Percentiles rank a stretch among this genome's conserved stretches.
phyloP scores from a whole-genome alignment of 1,284 basidiomycete genomes.

The Tylopilus orsonianus region DNA sequence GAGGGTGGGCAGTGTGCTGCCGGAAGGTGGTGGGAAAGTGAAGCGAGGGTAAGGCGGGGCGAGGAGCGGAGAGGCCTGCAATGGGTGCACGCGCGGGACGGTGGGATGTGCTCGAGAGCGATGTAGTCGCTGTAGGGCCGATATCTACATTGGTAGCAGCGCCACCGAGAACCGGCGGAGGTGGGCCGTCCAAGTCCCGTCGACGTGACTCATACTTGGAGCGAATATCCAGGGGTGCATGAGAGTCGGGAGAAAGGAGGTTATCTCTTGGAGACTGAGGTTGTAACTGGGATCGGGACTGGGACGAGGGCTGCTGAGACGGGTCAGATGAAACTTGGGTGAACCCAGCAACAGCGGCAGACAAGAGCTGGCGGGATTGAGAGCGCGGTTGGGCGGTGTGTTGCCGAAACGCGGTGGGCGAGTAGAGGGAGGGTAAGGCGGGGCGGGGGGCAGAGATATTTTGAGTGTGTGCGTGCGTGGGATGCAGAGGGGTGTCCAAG shows the following conservation, averaged over 20 bases:
- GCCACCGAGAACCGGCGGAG: too few species aligned
- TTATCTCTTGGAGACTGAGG: conserved; percentile 6
- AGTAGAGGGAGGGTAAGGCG: conserved; percentile 26
- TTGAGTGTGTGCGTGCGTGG: conserved; percentile 33
- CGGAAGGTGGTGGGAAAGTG: conserved; percentile 39
- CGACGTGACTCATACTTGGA: too few species aligned
- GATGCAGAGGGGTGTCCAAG: conserved; percentile 34
- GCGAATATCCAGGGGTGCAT: too few species aligned
- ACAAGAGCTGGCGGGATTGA: conserved; percentile 27
- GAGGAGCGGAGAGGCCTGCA: conserved; percentile 33
- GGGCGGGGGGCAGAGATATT: conserved; percentile 34
- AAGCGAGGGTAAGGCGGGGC: conserved; percentile 26
- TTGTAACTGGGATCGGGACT: conserved; percentile 10
- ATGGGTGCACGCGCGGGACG: too few species aligned
- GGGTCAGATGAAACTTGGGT: conserved; percentile 12
- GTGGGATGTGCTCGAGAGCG: too few species aligned
- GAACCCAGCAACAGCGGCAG: conserved; percentile 26
- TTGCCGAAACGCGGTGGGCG: conserved; percentile 44
- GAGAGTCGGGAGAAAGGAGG: too few species aligned
- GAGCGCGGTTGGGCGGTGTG: conserved; percentile 39
- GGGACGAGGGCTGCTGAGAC: too few species aligned
- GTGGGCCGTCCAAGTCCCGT: too few species aligned
- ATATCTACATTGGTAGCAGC: too few species aligned
- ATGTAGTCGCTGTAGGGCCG: too few species aligned
- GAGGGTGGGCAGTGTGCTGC: conserved; percentile 45